Evolutionary conservation across 257 asterid species (phyloP).

Genomic region (Solanum habrochaites): DNA sequence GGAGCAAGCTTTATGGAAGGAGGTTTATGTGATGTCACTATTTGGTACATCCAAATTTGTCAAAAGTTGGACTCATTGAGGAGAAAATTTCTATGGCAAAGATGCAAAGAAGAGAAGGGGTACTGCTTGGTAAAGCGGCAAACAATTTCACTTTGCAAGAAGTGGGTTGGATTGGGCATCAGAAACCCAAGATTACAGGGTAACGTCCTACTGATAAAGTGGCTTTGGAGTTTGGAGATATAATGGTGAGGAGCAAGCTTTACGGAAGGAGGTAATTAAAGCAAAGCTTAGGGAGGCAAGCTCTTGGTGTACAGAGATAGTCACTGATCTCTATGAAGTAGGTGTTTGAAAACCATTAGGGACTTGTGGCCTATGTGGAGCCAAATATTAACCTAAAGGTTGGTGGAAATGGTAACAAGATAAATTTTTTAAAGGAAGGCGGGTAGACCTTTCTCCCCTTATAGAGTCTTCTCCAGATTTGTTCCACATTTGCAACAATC

Average conservation of each 20-base stretch:
- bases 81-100: not conserved
- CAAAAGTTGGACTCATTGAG: not conserved
- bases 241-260: not conserved
- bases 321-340: not conserved
- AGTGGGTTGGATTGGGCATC: not conserved
- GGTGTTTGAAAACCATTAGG: not conserved
- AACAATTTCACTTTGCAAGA: not conserved
- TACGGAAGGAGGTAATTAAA: not conserved
- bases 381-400: not conserved
- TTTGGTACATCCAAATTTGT: not conserved
- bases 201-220: not conserved
- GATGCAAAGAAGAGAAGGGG: not conserved
- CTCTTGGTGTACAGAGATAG: not conserved
- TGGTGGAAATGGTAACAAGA: not conserved
- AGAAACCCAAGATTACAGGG: not conserved
- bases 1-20: not conserved
- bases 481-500: not conserved
- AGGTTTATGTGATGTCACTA: not conserved
- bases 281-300: not conserved
- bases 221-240: not conserved
- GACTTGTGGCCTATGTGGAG: not conserved
- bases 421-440: too few relatives aligned
- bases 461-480: not conserved
- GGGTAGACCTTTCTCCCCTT: not conserved
- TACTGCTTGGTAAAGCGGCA: not conserved